Percentiles rank a stretch among this genome's conserved stretches.
Conservation (phyloP, 371 early-diverging fungal genomes). For the Lichtheimia corymbifera region DNA sequence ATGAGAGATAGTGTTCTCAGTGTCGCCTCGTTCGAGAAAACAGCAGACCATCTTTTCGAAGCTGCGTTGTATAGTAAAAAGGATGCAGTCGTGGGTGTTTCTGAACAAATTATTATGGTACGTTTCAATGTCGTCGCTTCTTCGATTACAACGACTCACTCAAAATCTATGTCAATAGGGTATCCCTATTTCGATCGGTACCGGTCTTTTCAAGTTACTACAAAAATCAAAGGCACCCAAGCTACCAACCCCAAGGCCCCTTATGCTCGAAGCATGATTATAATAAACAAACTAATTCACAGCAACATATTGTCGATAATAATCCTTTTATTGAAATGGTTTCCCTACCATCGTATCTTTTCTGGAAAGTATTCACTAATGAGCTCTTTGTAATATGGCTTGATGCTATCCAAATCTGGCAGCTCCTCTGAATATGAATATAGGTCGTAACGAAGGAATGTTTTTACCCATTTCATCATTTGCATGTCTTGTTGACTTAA, state of each 20-base stretch:
- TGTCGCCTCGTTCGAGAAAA: conserved; percentile 99
- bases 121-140: neutral
- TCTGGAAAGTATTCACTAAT: conserved; percentile 56
- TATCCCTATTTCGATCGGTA: conserved; percentile 96
- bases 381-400: conserved; percentile 48
- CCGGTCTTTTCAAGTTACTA: conserved; percentile 92
- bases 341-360: conserved; percentile 47
- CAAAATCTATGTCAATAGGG: conserved; percentile 47
- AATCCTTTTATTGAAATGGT: no score
- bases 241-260: conserved; percentile 57
- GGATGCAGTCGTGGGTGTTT: conserved; percentile 95
- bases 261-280: conserved; percentile 49
- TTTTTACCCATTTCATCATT: conserved; percentile 57
- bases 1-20: conserved; percentile 99
- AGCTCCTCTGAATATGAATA: conserved; percentile 54
- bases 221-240: conserved; percentile 60
- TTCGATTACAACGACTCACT: neutral
- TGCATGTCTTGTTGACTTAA: conserved; percentile 45
- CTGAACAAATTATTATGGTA: conserved; percentile 98
- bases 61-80: conserved; percentile 93
- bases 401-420: conserved; percentile 38
- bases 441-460: conserved; percentile 60
- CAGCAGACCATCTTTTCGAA: conserved; percentile 98
- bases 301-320: no score
- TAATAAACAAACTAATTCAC: no score